phyloP scores from a whole-genome alignment of 352 stramenopile genomes.

The Phytophthora idaei region DNA sequence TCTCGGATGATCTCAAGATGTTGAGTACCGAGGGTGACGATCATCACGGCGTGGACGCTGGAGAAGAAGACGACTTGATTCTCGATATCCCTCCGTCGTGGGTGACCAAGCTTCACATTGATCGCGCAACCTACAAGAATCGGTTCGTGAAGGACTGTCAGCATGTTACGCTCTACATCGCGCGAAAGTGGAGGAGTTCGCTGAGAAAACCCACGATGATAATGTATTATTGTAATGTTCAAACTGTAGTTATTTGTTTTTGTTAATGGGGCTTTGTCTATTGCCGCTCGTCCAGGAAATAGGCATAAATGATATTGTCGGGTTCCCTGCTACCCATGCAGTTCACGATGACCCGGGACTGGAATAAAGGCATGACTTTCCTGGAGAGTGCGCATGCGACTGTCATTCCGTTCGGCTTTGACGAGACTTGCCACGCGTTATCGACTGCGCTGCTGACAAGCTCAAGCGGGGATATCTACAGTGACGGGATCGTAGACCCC shows the following conservation, averaged over 20 bases:
- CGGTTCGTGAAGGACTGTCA: conserved; percentile 87
- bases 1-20: conserved; percentile 66
- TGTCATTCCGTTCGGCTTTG: conserved; percentile 11
- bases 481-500: neutral
- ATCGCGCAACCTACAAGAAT: conserved; percentile 77
- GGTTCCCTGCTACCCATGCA: neutral
- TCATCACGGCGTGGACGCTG: conserved; percentile 49
- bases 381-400: conserved; percentile 4
- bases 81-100: conserved; percentile 88
- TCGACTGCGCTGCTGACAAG: neutral
- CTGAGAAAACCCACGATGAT: conserved; percentile 78
- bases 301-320: too few species aligned
- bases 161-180: conserved; percentile 90
- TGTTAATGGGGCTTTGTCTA: too few species aligned
- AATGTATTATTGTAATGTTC: too few species aligned
- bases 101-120: conserved; percentile 78
- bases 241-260: too few species aligned
- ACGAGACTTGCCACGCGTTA: conserved; percentile 7
- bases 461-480: neutral
- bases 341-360: conserved; percentile 1
- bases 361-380: neutral
- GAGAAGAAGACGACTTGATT: conserved; percentile 67
- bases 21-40: conserved; percentile 59
- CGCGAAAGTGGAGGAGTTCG: conserved; percentile 94
- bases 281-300: too few species aligned